Evolutionary conservation across 208 protist genomes (phyloP), one percentile per base, ranked within the genome.

Genomic region (Leishmania gerbilli): DNA sequence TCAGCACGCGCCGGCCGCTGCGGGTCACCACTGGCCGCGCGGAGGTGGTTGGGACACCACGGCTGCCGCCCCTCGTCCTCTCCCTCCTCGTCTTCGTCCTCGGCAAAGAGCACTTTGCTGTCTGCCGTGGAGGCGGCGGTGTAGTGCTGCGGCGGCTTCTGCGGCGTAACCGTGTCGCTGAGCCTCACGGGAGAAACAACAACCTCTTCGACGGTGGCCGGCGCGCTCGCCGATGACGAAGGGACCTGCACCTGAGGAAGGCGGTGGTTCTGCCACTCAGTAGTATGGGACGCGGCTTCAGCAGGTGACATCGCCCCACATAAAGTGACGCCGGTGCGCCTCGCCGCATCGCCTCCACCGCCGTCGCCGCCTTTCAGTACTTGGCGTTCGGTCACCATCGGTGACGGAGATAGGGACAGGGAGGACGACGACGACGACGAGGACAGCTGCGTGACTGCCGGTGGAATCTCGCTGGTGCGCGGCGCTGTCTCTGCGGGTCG

Each of bases 101-200:
- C 81, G 49, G 58, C 71, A 45, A 85, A 81, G 5, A 81, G 77
- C 3, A 74, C 53, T 53, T 79, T 85, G 71, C 82, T 81, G 27
- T 81, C 77, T 21, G 64, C 77, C 27, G 77, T 81, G 45, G 72
- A 81, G 42, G 62, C 31, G 45, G 65, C 65, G 58, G 71, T 74
- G 76, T 72, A 34, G 56, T 42, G 15, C 27, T 45, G 53, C 21
- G 2, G 79, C 9, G 45, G 51, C 8, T 45, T 53, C 45, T 58
- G 71, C 79, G 62, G 67, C 27, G 24, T 40, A 19, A 31, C 74
- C 17, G 19, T 49, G 53, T 68, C 56, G 56, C 74, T 62, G 31
- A 62, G 8, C 51, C n/a, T 56, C 72, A 62, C 53, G 24, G 51
- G 51, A 76, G 72, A 62, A 8, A 62, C 19, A 47, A 47, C 49